A percentile compares a stretch with the other conserved stretches of the same genome.
Conservation (phyloP, 345 rosid genomes). For the Citrus maxima region DNA sequence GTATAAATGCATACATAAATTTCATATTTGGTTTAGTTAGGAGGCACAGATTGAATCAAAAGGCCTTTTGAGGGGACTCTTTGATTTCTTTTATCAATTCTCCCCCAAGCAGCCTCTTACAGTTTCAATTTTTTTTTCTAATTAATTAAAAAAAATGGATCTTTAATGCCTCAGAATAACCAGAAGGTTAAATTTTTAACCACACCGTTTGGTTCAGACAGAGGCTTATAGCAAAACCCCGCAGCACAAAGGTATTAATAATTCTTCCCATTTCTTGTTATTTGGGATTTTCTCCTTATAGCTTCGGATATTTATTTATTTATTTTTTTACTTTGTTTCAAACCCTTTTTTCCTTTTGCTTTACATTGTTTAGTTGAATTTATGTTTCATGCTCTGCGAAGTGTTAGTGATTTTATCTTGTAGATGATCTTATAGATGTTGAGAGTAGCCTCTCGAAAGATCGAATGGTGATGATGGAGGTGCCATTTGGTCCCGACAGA, state of each 20-base stretch:
- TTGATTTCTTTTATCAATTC: background rate
- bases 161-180: constrained; percentile 30
- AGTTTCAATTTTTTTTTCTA: background rate
- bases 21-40: constrained; percentile 32
- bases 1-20: constrained; percentile 6
- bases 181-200: constrained; percentile 12
- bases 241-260: background rate
- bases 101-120: constrained; percentile 32
- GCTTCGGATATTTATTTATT: background rate
- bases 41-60: constrained; percentile 24
- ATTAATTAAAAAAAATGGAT: background rate
- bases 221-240: constrained; percentile 21
- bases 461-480: background rate
- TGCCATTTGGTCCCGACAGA: background rate
- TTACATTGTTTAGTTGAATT: too few species aligned
- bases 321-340: too few species aligned
- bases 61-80: constrained; percentile 31
- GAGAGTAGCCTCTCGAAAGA: background rate
- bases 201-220: constrained; percentile 37
- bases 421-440: background rate
- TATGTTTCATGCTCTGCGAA: too few species aligned
- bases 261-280: background rate
- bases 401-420: too few species aligned
- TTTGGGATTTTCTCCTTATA: background rate
- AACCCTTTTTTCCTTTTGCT: too few species aligned